phyloP scores from a whole-genome alignment of 2,329 filamentous ascomycete species.

The Fusarium sp. region DNA sequence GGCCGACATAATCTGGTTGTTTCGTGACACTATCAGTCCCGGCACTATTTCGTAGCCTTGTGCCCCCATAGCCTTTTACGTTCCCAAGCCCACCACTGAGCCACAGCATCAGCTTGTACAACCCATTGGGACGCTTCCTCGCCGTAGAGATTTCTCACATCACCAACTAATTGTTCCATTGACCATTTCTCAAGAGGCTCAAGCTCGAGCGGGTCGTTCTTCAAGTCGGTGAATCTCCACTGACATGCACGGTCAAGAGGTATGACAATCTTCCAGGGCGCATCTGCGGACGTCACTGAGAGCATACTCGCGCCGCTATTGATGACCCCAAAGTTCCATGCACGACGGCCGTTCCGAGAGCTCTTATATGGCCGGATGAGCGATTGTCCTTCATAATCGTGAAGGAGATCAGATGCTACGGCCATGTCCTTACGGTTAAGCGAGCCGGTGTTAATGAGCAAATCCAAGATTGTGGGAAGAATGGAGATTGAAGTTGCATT shows the following conservation, averaged over 20 bases:
- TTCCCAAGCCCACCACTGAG: slow-evolving; percentile 27
- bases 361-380: slow-evolving; percentile 42
- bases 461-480: slow-evolving; percentile 47
- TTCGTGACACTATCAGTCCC: no score
- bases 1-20: no score
- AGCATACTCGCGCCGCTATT: slow-evolving; percentile 47
- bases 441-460: slow-evolving; percentile 47
- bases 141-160: slow-evolving; percentile 29
- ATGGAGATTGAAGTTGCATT: slow-evolving; percentile 45
- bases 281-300: slow-evolving; percentile 43
- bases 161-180: slow-evolving; percentile 26
- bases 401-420: slow-evolving; percentile 41
- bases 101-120: slow-evolving; percentile 25
- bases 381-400: slow-evolving; percentile 48
- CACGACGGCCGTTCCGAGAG: slow-evolving; percentile 34
- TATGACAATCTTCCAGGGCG: slow-evolving; percentile 45
- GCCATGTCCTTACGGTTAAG: slow-evolving; percentile 37
- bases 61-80: slow-evolving; percentile 28
- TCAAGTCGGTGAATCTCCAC: slow-evolving; percentile 45
- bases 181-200: slow-evolving; percentile 41
- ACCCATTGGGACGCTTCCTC: slow-evolving; percentile 42
- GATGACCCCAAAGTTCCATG: slow-evolving; percentile 48
- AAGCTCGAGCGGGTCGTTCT: slow-evolving; percentile 42
- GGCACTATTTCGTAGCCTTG: not conserved
- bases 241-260: slow-evolving; percentile 45